These are phyloP conservation scores for Auriscalpium orientale DNA, from an alignment of 768 basidiomycete genomes.

Conservation along the genomic window DNA sequence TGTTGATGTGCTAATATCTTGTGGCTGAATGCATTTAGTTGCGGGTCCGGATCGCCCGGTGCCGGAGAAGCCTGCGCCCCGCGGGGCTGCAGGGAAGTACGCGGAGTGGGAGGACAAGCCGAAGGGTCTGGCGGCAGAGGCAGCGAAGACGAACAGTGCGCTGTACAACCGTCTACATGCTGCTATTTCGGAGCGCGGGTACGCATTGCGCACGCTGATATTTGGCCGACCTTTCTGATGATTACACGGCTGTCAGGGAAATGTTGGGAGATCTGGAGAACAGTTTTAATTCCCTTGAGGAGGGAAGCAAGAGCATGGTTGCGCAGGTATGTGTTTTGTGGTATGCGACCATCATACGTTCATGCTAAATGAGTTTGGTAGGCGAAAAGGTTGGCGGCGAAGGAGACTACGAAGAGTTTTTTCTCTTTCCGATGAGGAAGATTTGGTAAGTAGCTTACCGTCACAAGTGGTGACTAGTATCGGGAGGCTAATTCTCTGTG, in stretches of 20 bases:
- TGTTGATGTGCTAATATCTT: too few relatives aligned
- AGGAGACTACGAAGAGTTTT: constrained; percentile 61
- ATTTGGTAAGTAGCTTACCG: too few relatives aligned
- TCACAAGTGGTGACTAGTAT: too few relatives aligned
- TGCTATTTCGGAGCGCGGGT: constrained; percentile 62
- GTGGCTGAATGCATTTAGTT: constrained; percentile 30
- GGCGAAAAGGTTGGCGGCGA: constrained; percentile 58
- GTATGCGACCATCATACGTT: background rate
- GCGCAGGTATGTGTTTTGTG: constrained; percentile 37
- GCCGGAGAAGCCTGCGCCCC: constrained; percentile 25
- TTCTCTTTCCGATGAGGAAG: constrained; percentile 38
- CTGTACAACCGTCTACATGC: constrained; percentile 29
- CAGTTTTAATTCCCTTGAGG: constrained; percentile 54
- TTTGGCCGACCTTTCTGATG: background rate
- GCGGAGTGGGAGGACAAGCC: constrained; percentile 6
- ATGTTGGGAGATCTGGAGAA: constrained; percentile 54
- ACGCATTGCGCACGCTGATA: constrained; percentile 12
- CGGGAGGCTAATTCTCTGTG: too few relatives aligned
- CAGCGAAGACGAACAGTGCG: constrained; percentile 16
- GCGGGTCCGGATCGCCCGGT: constrained; percentile 59
- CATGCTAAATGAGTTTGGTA: background rate
- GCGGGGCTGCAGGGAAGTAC: background rate
- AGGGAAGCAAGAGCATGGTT: constrained; percentile 60
- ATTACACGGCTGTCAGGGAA: constrained; percentile 34
- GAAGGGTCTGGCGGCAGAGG: constrained; percentile 12